Conservation (phyloP, 2,329 filamentous ascomycete species). For the Penicillium sp. region DNA sequence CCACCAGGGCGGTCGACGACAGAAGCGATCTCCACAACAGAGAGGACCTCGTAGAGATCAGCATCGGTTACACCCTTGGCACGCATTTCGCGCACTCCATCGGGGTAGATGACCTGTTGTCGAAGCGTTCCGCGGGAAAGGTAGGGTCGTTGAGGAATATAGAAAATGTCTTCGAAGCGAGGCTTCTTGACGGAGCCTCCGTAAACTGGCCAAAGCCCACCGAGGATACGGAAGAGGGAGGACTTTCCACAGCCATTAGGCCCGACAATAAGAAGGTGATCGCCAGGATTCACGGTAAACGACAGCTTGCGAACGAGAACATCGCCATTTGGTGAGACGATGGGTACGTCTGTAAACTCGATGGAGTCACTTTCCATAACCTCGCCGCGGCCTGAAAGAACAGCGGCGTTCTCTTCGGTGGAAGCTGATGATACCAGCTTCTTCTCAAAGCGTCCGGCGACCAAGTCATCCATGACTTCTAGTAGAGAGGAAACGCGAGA, state of each 20-base stretch:
- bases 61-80: constrained; percentile 79
- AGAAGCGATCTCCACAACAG: constrained; percentile 78
- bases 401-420: constrained; percentile 78
- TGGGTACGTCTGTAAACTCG: constrained; percentile 85
- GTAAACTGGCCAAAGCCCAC: constrained; percentile 96
- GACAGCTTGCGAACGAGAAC: constrained; percentile 84
- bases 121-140: constrained; percentile 88
- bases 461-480: constrained; percentile 92
- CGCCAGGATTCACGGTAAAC: constrained; percentile 82
- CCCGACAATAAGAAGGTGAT: constrained; percentile 91
- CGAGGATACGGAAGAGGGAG: constrained; percentile 92
- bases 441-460: constrained; percentile 90
- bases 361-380: constrained; percentile 83
- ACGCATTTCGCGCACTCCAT: constrained; percentile 84
- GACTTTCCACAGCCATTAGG: constrained; percentile 98
- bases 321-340: constrained; percentile 95
- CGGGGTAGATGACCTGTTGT: constrained; percentile 96
- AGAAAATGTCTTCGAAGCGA: constrained; percentile 91
- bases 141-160: constrained; percentile 95
- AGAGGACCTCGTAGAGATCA: constrained; percentile 77
- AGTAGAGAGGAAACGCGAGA: constrained; percentile 87
- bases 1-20: constrained; percentile 79
- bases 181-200: constrained; percentile 92
- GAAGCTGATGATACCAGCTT: constrained; percentile 89
- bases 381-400: constrained; percentile 79